Evolutionary conservation across 441 rosid genomes (phyloP).

Genomic region (Populus trichocarpa): DNA sequence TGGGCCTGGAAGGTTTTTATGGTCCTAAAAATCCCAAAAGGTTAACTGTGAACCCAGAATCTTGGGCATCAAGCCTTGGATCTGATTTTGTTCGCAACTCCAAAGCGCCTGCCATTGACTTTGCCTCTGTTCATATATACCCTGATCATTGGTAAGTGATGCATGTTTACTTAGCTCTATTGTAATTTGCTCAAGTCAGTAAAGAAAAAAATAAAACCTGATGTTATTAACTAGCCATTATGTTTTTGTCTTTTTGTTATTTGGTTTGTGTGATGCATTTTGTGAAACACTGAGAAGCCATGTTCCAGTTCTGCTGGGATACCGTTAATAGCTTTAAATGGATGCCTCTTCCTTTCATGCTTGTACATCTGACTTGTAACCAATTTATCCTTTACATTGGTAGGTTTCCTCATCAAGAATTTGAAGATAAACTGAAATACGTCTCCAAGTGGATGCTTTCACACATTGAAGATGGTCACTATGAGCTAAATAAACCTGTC

Average conservation of each 20-base stretch:
- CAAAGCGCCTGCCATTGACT: slow-evolving; percentile 51
- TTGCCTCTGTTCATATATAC: slow-evolving; percentile 92
- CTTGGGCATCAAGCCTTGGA: slow-evolving; percentile 77
- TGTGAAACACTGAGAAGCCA: neutral
- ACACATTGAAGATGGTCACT: slow-evolving; percentile 86
- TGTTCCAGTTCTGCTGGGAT: neutral
- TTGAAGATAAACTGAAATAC: slow-evolving; percentile 63
- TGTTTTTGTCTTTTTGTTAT: neutral
- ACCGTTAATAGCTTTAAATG: neutral
- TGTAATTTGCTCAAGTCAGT: neutral
- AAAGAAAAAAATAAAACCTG: neutral
- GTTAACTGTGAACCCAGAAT: slow-evolving; percentile 67
- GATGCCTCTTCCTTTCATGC: neutral
- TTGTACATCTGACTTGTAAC: neutral
- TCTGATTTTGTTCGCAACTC: slow-evolving; percentile 85
- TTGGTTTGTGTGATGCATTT: neutral
- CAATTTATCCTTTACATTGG: slow-evolving; percentile 9
- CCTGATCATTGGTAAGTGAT: slow-evolving; percentile 84
- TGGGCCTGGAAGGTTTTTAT: slow-evolving; percentile 94
- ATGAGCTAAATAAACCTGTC: slow-evolving; percentile 70
- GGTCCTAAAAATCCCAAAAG: slow-evolving; percentile 83
- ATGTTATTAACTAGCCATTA: neutral
- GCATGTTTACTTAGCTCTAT: neutral
- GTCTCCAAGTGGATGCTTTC: slow-evolving; percentile 75
- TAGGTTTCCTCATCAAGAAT: slow-evolving; percentile 60